A percentile compares a stretch with the other conserved stretches of the same genome.
phyloP scores from a whole-genome alignment of 495 filamentous ascomycete species.

The Cercophora sp. region DNA sequence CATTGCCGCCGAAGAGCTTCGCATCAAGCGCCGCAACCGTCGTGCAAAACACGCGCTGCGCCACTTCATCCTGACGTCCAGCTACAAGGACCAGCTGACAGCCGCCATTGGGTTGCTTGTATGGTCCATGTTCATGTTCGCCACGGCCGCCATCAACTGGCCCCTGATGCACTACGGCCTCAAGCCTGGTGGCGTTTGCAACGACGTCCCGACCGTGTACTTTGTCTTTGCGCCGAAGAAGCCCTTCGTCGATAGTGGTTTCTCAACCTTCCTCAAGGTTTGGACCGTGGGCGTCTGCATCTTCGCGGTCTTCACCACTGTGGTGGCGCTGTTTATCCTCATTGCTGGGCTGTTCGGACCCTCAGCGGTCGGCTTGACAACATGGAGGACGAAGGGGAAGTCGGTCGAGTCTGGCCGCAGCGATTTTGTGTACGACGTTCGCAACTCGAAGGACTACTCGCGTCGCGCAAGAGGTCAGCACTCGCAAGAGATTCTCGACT shows the following conservation, averaged over 20 bases:
- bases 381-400: conserved; percentile 4
- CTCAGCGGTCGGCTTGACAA: conserved; percentile 9
- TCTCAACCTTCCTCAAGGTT: conserved; percentile 21
- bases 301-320: conserved; percentile 27
- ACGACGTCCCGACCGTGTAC: conserved; percentile 28
- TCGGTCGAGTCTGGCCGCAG: conserved; percentile 16
- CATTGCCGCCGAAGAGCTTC: conserved; percentile 25
- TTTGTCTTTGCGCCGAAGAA: conserved; percentile 30
- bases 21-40: conserved; percentile 19
- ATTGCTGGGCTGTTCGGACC: conserved; percentile 20
- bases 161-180: conserved; percentile 24
- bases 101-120: conserved; percentile 25
- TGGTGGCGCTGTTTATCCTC: conserved; percentile 21
- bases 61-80: conserved; percentile 23
- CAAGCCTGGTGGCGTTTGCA: conserved; percentile 22
- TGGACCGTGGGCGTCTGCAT: conserved; percentile 30
- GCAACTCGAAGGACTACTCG: conserved; percentile 15
- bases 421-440: conserved; percentile 11
- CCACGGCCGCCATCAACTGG: conserved; percentile 28
- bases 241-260: conserved; percentile 21
- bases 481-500: conserved; percentile 24
- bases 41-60: conserved; percentile 15
- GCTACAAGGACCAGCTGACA: conserved; percentile 29
- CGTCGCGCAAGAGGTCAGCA: conserved; percentile 19
- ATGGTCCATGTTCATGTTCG: conserved; percentile 29